Conservation (phyloP, 768 basidiomycete species). For the Gymnopilus dilepis region DNA sequence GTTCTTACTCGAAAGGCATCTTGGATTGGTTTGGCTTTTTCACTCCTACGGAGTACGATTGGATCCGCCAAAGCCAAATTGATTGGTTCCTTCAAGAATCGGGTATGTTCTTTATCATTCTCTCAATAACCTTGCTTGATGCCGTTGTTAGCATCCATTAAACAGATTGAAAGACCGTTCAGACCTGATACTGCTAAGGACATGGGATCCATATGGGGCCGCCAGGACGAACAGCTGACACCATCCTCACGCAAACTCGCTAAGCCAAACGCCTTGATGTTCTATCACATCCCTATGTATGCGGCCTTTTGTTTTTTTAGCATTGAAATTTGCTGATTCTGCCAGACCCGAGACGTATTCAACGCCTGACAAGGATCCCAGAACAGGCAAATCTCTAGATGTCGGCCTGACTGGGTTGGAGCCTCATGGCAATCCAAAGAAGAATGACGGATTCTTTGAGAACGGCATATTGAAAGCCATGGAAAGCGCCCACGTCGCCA, state of each 20-base stretch:
- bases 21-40: conserved; percentile 68
- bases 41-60: conserved; percentile 82
- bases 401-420: conserved; percentile 71
- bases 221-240: conserved; percentile 65
- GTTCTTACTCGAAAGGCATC: conserved; percentile 68
- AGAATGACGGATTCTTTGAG: conserved; percentile 83
- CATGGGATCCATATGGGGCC: conserved; percentile 64
- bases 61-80: conserved; percentile 81
- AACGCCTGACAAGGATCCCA: conserved; percentile 66
- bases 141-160: conserved; percentile 53
- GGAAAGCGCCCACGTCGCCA: conserved; percentile 69
- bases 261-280: conserved; percentile 96
- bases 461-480: conserved; percentile 75
- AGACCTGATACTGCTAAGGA: conserved; percentile 76
- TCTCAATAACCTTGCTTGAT: neutral
- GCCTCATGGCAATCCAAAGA: conserved; percentile 62
- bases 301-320: conserved; percentile 25
- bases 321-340: neutral
- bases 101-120: conserved; percentile 37
- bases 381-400: conserved; percentile 67
- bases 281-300: conserved; percentile 96
- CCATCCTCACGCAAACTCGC: conserved; percentile 61
- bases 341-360: conserved; percentile 76
- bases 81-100: conserved; percentile 92
- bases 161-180: conserved; percentile 83